Base-by-base conservation (phyloP, 2,329 filamentous ascomycete species). In the Hypoxylon sp. region DNA sequence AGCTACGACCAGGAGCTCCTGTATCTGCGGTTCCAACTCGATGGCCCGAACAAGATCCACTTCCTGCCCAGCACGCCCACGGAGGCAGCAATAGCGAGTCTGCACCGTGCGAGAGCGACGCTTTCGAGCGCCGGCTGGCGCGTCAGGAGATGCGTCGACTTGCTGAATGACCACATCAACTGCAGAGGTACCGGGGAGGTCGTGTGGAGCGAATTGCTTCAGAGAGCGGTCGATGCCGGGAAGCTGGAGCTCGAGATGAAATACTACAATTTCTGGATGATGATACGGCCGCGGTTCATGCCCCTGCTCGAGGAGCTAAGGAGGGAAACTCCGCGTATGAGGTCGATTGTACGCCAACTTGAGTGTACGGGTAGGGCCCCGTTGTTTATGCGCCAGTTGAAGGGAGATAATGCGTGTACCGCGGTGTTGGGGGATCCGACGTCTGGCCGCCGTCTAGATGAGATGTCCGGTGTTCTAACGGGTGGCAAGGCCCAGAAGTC, bases 1-100 rank as follows among this genome's bases (percentile, higher is more conserved):
- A 53, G 46, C 5, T 67, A 60, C 30, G 57, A 64, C 19, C 52
- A 65, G 32, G 49, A 65, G 52, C 56, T 64, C 0, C n/a, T 64
- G 17, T 32, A 41, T 19, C 57, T 67, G 21, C 9, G 41, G 28
- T 67, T 62, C 53, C 36, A 48, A 3, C 67, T 69, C 14, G 38
- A 5, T 14, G 64, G 60, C 0, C 67, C 60, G 5, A 32, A 46
- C 17, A 41, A 43, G 46, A 5, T 63, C 4, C 19, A 30, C 38
- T 60, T 49, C 43, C n/a, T 67, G 0, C 21, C 32, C 2, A 6
- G 21, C 21, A 32, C 52, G 1, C 28, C 36, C 21, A 10, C 21
- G 5, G n/a, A 50, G 19, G 28, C 11, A 2, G 56, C 57, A 14
- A 32, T 30, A 1, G 10, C 48, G 4, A 57, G 64, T 13, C 46